Evolutionary conservation across 2,329 filamentous ascomycete genomes (phyloP).

Genomic region (Exophiala alcalophila): DNA sequence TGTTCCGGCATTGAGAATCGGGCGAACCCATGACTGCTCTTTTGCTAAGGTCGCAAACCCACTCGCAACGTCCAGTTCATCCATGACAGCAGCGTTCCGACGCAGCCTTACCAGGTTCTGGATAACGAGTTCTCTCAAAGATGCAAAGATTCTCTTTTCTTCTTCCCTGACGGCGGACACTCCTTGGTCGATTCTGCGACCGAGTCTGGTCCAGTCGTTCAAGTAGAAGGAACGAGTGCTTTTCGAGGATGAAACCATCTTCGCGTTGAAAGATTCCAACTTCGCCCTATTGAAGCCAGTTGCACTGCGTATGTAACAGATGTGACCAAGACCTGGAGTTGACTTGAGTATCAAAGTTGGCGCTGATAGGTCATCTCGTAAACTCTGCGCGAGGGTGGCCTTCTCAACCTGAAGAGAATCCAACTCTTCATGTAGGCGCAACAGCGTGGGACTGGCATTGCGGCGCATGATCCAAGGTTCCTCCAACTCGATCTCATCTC

Average conservation of each 20-base stretch:
- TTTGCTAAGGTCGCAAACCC: constrained; percentile 77
- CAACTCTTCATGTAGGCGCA: constrained; percentile 66
- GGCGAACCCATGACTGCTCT: constrained; percentile 71
- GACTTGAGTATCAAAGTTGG: constrained; percentile 74
- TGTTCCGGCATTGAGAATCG: constrained; percentile 63
- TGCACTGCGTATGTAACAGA: constrained; percentile 71
- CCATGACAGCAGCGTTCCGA: constrained; percentile 84
- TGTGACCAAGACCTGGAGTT: constrained; percentile 82
- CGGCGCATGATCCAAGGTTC: constrained; percentile 64
- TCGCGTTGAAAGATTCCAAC: constrained; percentile 44
- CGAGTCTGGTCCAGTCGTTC: constrained; percentile 78
- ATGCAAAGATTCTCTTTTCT: constrained; percentile 75
- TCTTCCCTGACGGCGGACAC: constrained; percentile 77
- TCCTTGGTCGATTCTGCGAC: constrained; percentile 72
- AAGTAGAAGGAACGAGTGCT: constrained; percentile 81
- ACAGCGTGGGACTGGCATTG: constrained; percentile 64
- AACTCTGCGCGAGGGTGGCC: constrained; percentile 53
- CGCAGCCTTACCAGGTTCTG: constrained; percentile 79
- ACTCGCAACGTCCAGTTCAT: constrained; percentile 87
- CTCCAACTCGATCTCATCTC: constrained; percentile 39
- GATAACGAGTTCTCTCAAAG: constrained; percentile 72
- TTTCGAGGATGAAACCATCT: constrained; percentile 73
- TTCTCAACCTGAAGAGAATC: constrained; percentile 61
- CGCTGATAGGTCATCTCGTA: constrained; percentile 62
- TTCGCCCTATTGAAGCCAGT: constrained; percentile 58